Evolutionary conservation across 163 green algal species (phyloP).

Genomic region (Chloromonas sp.): DNA sequence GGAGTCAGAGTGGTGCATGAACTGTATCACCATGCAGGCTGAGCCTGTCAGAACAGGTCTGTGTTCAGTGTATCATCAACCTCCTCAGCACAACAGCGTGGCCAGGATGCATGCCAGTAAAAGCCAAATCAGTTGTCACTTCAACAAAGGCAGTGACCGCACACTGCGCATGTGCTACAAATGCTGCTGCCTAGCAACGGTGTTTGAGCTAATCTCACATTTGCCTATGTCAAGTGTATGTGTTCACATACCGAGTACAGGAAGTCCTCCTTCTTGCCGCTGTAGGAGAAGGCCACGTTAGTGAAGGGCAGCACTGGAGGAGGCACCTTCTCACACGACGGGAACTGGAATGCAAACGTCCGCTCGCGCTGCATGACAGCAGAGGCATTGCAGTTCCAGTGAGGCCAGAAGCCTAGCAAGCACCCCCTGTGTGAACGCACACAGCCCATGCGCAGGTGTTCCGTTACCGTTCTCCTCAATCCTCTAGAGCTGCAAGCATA

Average conservation of each 20-base stretch:
- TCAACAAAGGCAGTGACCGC: too few species aligned
- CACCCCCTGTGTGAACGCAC: too few species aligned
- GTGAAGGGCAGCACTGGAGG: slow-evolving; percentile 68
- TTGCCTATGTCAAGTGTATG: too few species aligned
- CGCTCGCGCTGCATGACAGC: slow-evolving; percentile 19
- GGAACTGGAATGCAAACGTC: slow-evolving; percentile 43
- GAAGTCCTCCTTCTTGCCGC: too few species aligned
- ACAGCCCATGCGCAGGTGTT: neutral
- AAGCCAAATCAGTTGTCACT: too few species aligned
- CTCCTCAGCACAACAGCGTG: neutral
- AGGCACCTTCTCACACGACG: slow-evolving; percentile 62
- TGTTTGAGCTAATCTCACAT: too few species aligned
- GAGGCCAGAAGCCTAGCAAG: neutral
- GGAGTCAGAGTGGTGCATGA: slow-evolving; percentile 8
- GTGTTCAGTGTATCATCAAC: neutral
- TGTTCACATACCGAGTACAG: neutral
- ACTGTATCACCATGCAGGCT: neutral
- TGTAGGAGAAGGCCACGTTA: slow-evolving; percentile 15
- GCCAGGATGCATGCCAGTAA: too few species aligned
- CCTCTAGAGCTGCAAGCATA: neutral
- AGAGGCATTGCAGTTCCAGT: too few species aligned
- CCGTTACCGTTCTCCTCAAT: neutral
- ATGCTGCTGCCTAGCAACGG: too few species aligned
- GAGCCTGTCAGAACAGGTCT: slow-evolving; percentile 1
- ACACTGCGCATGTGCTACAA: too few species aligned